Conservation (phyloP, 116 monocot species). For the Dioscorea cayenensis region DNA sequence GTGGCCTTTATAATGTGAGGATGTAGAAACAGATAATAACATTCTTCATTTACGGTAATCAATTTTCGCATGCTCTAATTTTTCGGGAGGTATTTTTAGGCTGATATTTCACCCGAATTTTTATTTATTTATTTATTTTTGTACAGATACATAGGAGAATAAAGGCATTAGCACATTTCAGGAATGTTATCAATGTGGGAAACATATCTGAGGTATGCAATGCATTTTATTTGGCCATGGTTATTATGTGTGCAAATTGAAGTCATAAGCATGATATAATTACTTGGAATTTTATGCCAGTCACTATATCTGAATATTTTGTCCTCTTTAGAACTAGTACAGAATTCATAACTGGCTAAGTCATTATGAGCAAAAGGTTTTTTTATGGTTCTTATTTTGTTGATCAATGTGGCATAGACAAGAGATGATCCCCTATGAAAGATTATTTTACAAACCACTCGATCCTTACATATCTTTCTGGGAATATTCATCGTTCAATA, state of each 20-base stretch:
- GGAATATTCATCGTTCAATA: too few species aligned
- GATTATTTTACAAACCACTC: too few species aligned
- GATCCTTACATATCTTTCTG: too few species aligned
- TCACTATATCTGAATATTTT: too few species aligned
- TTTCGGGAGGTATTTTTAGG: neutral
- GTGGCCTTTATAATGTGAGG: slow-evolving; percentile 53
- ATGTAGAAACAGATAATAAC: slow-evolving; percentile 73
- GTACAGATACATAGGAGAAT: slow-evolving; percentile 59
- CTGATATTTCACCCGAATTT: neutral
- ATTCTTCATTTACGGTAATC: slow-evolving; percentile 82
- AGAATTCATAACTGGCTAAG: too few species aligned
- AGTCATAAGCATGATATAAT: too few species aligned
- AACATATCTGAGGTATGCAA: slow-evolving; percentile 64
- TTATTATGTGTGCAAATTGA: too few species aligned
- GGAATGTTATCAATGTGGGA: slow-evolving; percentile 36
- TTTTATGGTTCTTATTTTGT: neutral
- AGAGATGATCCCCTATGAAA: neutral
- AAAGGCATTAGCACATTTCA: slow-evolving; percentile 70
- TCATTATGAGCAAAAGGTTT: too few species aligned
- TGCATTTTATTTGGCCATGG: neutral
- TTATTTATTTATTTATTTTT: neutral
- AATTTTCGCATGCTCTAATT: slow-evolving; percentile 6
- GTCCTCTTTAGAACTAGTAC: too few species aligned
- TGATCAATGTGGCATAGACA: neutral
- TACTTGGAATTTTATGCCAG: too few species aligned